Conservation (phyloP, 1,284 basidiomycete species). For the Naganishia sp. region DNA sequence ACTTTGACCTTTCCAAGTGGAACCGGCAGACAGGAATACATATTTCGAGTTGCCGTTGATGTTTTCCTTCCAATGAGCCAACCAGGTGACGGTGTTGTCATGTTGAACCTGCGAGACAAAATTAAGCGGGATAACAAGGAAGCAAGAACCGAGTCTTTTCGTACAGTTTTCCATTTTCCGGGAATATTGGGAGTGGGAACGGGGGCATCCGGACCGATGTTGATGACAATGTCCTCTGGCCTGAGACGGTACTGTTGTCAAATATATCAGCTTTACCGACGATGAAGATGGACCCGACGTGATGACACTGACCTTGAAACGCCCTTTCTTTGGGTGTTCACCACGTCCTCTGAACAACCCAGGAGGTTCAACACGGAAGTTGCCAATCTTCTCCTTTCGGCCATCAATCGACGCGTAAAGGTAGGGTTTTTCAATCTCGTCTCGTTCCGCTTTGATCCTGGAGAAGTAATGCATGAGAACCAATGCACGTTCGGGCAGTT, state of each 20-base stretch:
- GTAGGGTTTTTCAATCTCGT: conserved; percentile 80
- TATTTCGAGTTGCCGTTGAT: conserved; percentile 91
- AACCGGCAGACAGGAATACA: conserved; percentile 90
- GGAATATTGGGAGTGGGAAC: conserved; percentile 82
- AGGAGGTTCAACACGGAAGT: conserved; percentile 97
- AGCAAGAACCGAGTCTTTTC: conserved; percentile 7
- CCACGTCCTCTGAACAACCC: conserved; percentile 96
- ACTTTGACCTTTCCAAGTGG: conserved; percentile 92
- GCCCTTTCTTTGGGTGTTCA: conserved; percentile 96
- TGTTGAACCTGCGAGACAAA: conserved; percentile 62
- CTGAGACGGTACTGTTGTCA: conserved; percentile 71
- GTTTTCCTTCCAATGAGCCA: conserved; percentile 96
- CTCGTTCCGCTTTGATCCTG: conserved; percentile 74
- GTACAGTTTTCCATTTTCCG: conserved; percentile 72
- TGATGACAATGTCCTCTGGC: conserved; percentile 91
- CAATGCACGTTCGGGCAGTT: not conserved
- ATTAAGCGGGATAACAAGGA: not conserved
- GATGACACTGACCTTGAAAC: conserved; percentile 71
- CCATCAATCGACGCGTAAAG: conserved; percentile 86
- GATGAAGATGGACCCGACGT: not conserved
- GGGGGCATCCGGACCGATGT: conserved; percentile 75
- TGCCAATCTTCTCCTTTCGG: conserved; percentile 95
- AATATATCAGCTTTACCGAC: conserved; percentile 34
- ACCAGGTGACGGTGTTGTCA: conserved; percentile 94
- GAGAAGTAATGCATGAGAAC: not conserved